These are phyloP conservation scores for Hanseniaspora lindneri DNA, from an alignment of 805 yeast genomes.

Conservation along the genomic window DNA sequence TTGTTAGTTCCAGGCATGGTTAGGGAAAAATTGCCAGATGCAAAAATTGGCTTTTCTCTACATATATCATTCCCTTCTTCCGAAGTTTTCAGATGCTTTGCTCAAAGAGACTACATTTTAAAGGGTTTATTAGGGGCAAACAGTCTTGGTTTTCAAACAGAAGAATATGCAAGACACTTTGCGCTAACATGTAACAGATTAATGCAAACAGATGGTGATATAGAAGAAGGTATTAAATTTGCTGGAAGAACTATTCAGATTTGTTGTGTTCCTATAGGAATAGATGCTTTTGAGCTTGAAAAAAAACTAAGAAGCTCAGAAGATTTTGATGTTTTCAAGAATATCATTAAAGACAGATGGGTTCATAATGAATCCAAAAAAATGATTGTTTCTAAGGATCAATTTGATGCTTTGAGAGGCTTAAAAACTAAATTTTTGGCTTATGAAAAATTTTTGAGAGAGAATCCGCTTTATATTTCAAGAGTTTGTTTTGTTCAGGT, in stretches of 20 bases:
- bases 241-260: constrained; percentile 47
- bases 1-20: constrained; percentile 78
- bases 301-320: constrained; percentile 34
- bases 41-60: constrained; percentile 80
- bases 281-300: constrained; percentile 52
- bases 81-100: constrained; percentile 88
- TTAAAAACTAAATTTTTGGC: constrained; percentile 78
- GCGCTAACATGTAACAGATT: constrained; percentile 79
- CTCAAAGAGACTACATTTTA: constrained; percentile 66
- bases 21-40: constrained; percentile 60
- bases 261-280: constrained; percentile 61
- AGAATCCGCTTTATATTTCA: constrained; percentile 59
- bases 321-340: constrained; percentile 53
- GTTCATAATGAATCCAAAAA: constrained; percentile 20
- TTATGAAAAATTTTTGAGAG: constrained; percentile 61
- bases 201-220: constrained; percentile 68
- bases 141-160: constrained; percentile 77
- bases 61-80: constrained; percentile 93
- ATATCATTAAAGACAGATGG: constrained; percentile 71
- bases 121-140: constrained; percentile 84
- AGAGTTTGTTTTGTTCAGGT: constrained; percentile 72
- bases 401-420: constrained; percentile 78
- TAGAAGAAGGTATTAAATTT: constrained; percentile 44
- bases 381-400: constrained; percentile 77
- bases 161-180: constrained; percentile 88